Evolutionary conservation across 305 asterid genomes (phyloP), one percentile per base, ranked within the genome.

Genomic region (Fraxinus velutina): DNA sequence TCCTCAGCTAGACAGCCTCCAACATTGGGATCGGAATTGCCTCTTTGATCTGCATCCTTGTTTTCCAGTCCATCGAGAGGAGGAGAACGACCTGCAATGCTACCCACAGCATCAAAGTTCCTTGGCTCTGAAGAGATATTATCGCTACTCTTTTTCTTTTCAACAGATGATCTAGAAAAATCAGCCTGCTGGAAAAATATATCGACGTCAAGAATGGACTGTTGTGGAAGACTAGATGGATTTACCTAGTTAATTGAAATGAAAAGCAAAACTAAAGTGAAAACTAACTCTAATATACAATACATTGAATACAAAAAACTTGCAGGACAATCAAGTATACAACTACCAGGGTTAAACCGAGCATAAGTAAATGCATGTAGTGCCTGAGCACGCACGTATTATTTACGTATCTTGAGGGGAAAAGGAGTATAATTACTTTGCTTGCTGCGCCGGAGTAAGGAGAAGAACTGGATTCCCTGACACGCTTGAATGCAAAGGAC

Each of bases 11-110:
- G 84, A 62, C 71, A 8, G n/a, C 32, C 32, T 5, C 71, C 71
- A 62, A 62, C 71, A 62, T 22, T 62, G 71, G 33, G 6, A 8
- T 62, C n/a, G 80, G 82, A 44, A 27, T 85, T 22, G 81, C 85
- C 78, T 55, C 83, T 80, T 76, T 84, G 91, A 84, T 90, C 91
- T 32, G 79, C 90, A 66, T 85, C 87, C 24, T 90, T 89, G 5
- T 86, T 89, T n/a, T 81, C 75, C 15, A 80, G 89, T 73, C 86
- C 94, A 77, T 87, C 89, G 17, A 84, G 78, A 8, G 90, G 85
- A 32, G 92, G 83, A 75, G 94, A 89, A 75, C 76, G 71, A 19
- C 84, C 89, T n/a, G 77, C 47, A 62, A 84, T 55, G 27, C 66
- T 83, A 72, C 87, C 85, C 79, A 84, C 82, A 24, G 87, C 55